Conservation (phyloP, 176 grass and related monocot genomes). For the Lolium rigidum region DNA sequence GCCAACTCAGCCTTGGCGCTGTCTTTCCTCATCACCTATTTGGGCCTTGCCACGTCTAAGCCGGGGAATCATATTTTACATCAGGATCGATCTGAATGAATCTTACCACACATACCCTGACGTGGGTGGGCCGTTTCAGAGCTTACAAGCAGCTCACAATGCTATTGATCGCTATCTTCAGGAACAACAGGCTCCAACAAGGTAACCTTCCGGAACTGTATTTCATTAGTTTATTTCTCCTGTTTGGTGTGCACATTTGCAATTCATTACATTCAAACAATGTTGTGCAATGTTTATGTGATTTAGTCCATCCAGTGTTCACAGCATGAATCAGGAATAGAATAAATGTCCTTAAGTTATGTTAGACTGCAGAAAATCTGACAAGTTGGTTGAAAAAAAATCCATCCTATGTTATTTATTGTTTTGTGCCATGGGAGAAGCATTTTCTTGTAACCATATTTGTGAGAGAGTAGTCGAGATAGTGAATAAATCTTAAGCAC, state of each 20-base stretch:
- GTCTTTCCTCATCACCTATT: background rate
- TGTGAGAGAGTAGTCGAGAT: background rate
- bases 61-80: conserved; percentile 9
- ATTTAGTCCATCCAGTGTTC: no score
- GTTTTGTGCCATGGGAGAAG: background rate
- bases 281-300: no score
- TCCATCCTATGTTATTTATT: background rate
- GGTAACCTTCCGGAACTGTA: background rate
- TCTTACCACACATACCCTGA: background rate
- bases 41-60: background rate
- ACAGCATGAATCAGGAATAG: background rate
- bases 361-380: background rate
- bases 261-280: background rate
- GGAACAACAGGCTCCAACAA: background rate
- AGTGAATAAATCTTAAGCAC: background rate
- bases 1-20: background rate
- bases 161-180: background rate
- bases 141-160: background rate
- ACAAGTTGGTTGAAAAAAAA: background rate
- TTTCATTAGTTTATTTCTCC: background rate
- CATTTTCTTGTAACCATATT: background rate
- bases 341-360: background rate
- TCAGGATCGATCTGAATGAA: background rate
- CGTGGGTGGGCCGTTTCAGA: background rate
- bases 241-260: background rate